These are phyloP conservation scores for Boletus reticuloceps DNA, from an alignment of 768 basidiomycete genomes.

Conservation along the genomic window DNA sequence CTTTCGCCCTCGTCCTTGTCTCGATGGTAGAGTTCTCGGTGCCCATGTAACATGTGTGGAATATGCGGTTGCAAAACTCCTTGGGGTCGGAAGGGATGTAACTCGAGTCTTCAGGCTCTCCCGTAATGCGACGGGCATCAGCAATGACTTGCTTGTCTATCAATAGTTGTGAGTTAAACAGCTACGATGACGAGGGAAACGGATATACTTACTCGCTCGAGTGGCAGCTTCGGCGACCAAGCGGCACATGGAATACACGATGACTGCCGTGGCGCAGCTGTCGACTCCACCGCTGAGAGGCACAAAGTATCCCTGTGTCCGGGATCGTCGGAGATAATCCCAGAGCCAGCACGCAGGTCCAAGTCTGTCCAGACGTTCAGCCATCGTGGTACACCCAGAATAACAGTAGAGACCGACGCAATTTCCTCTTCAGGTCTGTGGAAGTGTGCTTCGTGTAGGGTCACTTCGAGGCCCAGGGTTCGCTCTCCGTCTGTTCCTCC, in stretches of 20 bases:
- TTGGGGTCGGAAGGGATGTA: constrained; percentile 86
- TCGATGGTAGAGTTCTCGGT: constrained; percentile 93
- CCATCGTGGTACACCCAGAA: not conserved
- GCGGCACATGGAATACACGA: constrained; percentile 95
- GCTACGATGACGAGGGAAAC: not conserved
- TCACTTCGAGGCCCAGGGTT: constrained; percentile 47
- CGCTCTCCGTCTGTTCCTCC: constrained; percentile 58
- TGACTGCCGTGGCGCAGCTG: constrained; percentile 94
- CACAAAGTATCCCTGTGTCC: constrained; percentile 92
- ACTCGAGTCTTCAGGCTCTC: constrained; percentile 74
- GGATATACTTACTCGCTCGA: constrained; percentile 55
- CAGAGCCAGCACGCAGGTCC: constrained; percentile 99
- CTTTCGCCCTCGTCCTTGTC: constrained; percentile 82
- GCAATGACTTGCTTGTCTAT: constrained; percentile 81
- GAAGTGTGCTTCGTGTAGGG: constrained; percentile 41
- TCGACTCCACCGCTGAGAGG: constrained; percentile 97
- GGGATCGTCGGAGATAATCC: constrained; percentile 95
- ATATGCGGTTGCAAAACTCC: constrained; percentile 83
- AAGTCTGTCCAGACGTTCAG: constrained; percentile 48
- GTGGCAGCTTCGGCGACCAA: constrained; percentile 79
- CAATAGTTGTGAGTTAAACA: not conserved
- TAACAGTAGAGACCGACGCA: constrained; percentile 57
- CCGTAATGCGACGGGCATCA: constrained; percentile 87
- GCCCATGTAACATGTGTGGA: constrained; percentile 99
- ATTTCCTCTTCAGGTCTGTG: constrained; percentile 96